Evolutionary conservation across 202 grass and related monocot genomes (phyloP), one percentile per base, ranked within the genome.

Genomic region (Sporobolus alterniflorus): DNA sequence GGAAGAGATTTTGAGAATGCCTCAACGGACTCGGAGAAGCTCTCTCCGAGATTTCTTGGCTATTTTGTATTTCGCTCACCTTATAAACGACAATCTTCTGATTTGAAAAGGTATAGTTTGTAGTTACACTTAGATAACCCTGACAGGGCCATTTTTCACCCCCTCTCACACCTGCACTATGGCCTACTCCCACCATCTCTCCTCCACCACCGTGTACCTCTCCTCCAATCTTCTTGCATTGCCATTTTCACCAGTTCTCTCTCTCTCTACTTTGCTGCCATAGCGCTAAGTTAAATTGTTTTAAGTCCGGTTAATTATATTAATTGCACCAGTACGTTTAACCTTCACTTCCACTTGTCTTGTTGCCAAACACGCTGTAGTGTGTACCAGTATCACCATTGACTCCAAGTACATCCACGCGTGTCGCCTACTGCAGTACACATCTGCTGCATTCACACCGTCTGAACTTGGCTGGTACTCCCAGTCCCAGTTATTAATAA

Each of bases 1-100:
- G 91, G 96, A 48, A 92, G 91, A 90, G 96, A 98, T 36, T 98
- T 90, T 82, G 91, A 98, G 61, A 98, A 93, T 86, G 73, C 85
- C n/a, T 85, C 74, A 36, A 67, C 85, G 64, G 96, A 98, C 50
- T 98, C 91, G 67, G 96, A 98, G 77, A 95, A 81, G 67, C 82
- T 98, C 11, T 96, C 96, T 87, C 96, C 96, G 82, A 98, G 89
- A 81, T 94, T 98, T 89, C 68, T 98, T 71, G 74, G 87, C 24
- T 95, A 98, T 88, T 92, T 98, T 88, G 78, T 93, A 75, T 94
- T 96, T 42, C 93, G 77, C 29, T 98, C 93, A 7, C 89, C 93
- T 78, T 98, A 87, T 75, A 95, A 83, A 48, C 72, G 85, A 55
- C 96, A 98, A 78, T 87, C 93, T 88, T 95, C 96, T 63, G 92